Percentiles rank a stretch among this genome's conserved stretches.
Evolutionary conservation across 2,329 filamentous ascomycete species (phyloP).

Genomic region (Alternaria rosae): DNA sequence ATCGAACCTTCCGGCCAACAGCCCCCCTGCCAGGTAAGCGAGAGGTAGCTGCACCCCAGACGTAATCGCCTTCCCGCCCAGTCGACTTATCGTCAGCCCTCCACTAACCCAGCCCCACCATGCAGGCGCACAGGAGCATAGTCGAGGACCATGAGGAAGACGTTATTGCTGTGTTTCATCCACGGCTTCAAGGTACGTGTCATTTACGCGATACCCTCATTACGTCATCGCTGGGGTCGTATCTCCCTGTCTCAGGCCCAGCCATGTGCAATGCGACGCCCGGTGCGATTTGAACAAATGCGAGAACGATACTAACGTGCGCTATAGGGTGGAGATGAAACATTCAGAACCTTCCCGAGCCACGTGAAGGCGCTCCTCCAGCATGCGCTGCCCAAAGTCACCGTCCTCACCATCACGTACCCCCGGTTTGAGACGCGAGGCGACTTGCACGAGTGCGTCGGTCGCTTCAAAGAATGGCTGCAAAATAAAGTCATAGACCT

Average conservation of each 20-base stretch:
- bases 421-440: constrained; percentile 84
- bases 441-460: constrained; percentile 74
- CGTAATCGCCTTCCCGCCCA: constrained; percentile 26
- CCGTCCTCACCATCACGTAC: constrained; percentile 74
- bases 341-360: constrained; percentile 78
- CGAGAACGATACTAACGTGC: constrained; percentile 18
- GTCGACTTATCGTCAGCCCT: constrained; percentile 7
- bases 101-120: constrained; percentile 24
- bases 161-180: constrained; percentile 81
- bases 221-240: constrained; percentile 8
- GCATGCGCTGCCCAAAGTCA: constrained; percentile 71
- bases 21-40: constrained; percentile 19
- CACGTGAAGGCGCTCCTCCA: constrained; percentile 72
- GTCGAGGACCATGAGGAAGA: constrained; percentile 72
- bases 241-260: constrained; percentile 1
- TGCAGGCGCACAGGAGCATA: constrained; percentile 49
- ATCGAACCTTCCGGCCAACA: constrained; percentile 1
- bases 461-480: constrained; percentile 80
- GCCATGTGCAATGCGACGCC: not conserved
- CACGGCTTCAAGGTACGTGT: constrained; percentile 79
- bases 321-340: constrained; percentile 74
- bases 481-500: constrained; percentile 93
- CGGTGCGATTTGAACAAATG: not conserved
- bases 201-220: constrained; percentile 35
- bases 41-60: constrained; percentile 29